Evolutionary conservation across 768 basidiomycete species (phyloP), one percentile per base, ranked within the genome.

Genomic region (Porphyrellus cyaneotinctus): DNA sequence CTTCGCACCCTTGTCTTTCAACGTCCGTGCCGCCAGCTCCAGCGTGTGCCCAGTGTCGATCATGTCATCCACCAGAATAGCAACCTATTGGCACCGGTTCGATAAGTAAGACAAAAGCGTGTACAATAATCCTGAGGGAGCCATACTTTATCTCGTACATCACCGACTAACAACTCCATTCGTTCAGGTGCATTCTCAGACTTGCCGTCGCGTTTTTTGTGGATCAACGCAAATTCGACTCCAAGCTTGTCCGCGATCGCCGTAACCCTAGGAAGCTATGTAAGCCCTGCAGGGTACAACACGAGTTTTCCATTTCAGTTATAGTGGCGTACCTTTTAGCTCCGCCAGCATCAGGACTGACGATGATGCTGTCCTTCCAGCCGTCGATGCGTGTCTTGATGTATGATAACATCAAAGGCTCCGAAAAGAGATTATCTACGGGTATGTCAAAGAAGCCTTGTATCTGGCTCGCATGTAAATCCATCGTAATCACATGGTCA

Each of bases 401-500:
- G 73, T 93, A 97, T 17, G 87, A 77, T 57, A 97, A 78, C 89
- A 97, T 95, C 54, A 95, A 76, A 2, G 97, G 93, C 69, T 99
- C 95, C 33, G 91, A 94, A 74, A 88, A 98, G 41, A 98, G 78
- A 69, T 98, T 98, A 74, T 98, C 95, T 24, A 97, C 95, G 10
- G 95, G 95, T 59, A 98, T 92, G 70, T 97, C 94, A 69, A 98
- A 98, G 77, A 98, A 98, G 8, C 95, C 95, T 67, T 98, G 95
- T 54, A 97, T 98, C 74, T 98, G 95, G 63, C 88, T 89, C 37
- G 95, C 95, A 65, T 97, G 95, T 46, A 98, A 75, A 70, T 98
- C 95, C 88, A 98, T 95, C n/a, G 95, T 97, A 61, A 99, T 97
- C 64, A 99, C 88, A 66, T 98, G 95, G 72, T 98, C 95, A 67